Evolutionary conservation across 345 rosid species (phyloP), one percentile per base, ranked within the genome.

Genomic region (Viola odorata): DNA sequence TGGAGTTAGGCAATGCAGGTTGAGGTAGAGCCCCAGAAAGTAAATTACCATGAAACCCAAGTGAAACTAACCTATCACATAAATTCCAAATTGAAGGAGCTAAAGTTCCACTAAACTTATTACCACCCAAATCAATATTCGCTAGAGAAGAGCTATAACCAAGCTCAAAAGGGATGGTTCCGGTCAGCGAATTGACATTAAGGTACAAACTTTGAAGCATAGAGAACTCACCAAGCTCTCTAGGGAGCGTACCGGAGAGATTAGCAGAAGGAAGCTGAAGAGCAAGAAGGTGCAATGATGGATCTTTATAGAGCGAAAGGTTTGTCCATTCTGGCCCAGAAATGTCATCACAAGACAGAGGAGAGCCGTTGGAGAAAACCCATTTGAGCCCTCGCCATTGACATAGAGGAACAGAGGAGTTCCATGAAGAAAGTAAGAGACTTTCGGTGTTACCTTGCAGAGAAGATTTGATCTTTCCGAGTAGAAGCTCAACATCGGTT

Each of bases 381-480:
- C 99, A 94, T 76, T 90, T 84, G 62, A 94, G 89, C 16, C 97
- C 99, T 75, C 96, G 78, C 99, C 99, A 94, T 74, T 90, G 97
- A 64, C 99, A 94, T 6, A 94, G 76, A 0, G 99, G 96, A 42
- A 90, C 81, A 1, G 97, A 78, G 2, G 88, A 45, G 84, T 94
- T 94, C 99, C 99, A 94, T 17, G 95, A 87, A 49, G 96, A 79
- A 23, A 94, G 82, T n/a, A 94, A 81, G 37, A 94, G 70, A 78
- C 81, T 94, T 45, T 90, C 99, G 51, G 64, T 59, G 69, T 71
- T 75, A n/a, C 99, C 99, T 70, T 83, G 97, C 0, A 94, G 76
- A 36, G 87, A 84, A 71, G 86, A 62, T 73, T 83, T 90, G 75
- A 94, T 82, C 67, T 81, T 89, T 65, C 69, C 84, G 16, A 84